phyloP scores from a whole-genome alignment of 2,329 filamentous ascomycete genomes.

The Trichoderma afroharzianum region DNA sequence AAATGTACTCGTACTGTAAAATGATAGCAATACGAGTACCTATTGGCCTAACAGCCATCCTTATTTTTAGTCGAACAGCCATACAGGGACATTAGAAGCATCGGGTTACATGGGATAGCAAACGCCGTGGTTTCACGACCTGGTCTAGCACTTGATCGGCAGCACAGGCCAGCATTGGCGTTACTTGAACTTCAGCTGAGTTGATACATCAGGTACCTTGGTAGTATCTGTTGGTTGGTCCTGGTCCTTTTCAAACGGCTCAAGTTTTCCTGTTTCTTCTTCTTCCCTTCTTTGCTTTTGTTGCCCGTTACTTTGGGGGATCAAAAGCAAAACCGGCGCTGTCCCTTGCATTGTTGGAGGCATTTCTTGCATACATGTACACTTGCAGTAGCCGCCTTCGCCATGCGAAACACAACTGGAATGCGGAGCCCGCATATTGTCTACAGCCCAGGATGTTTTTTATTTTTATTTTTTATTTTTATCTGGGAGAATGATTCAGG shows the following conservation, averaged over 20 bases:
- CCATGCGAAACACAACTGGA: background rate
- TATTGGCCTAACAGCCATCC: background rate
- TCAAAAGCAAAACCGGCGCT: background rate
- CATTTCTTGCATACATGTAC: background rate
- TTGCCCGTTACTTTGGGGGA: background rate
- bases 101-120: background rate
- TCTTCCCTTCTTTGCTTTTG: background rate
- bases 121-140: constrained; percentile 2
- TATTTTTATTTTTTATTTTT: background rate
- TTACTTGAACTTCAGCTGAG: background rate
- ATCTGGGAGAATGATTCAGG: background rate
- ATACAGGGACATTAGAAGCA: background rate
- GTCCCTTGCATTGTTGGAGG: background rate
- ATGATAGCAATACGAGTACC: background rate
- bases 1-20: too few species aligned
- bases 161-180: background rate
- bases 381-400: background rate
- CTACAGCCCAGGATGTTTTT: background rate
- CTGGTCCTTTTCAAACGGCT: background rate
- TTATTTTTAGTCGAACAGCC: background rate
- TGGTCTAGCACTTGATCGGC: background rate
- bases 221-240: background rate
- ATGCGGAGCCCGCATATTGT: constrained; percentile 2
- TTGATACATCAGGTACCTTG: background rate
- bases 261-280: background rate